A percentile compares a stretch with the other conserved stretches of the same genome.
phyloP scores from a whole-genome alignment of 345 rosid genomes.

The Theobroma cacao region DNA sequence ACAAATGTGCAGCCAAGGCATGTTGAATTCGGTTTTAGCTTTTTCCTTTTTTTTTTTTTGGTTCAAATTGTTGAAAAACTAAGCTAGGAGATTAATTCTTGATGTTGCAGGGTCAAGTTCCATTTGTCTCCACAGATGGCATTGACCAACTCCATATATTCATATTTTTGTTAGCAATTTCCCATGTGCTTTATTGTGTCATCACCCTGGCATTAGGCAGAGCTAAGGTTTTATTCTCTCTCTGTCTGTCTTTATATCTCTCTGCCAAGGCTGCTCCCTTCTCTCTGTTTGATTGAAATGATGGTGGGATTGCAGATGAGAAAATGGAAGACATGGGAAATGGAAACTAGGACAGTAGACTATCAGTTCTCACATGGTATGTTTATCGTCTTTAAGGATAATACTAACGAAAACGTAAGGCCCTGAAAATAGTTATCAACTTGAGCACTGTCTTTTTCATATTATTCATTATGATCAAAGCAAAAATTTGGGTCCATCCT shows the following conservation, averaged over 20 bases:
- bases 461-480: neutral
- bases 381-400: neutral
- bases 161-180: slow-evolving; percentile 76
- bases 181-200: slow-evolving; percentile 72
- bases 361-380: slow-evolving; percentile 77
- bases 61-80: neutral
- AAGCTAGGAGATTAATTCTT: neutral
- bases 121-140: slow-evolving; percentile 77
- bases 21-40: neutral
- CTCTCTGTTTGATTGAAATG: slow-evolving; percentile 31
- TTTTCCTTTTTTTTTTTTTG: neutral
- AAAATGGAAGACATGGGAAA: slow-evolving; percentile 84
- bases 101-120: slow-evolving; percentile 78
- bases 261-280: slow-evolving; percentile 50
- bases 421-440: neutral
- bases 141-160: slow-evolving; percentile 87
- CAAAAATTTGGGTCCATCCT: neutral
- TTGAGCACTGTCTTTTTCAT: neutral
- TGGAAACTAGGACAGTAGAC: slow-evolving; percentile 71
- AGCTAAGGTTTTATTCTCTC: slow-evolving; percentile 58
- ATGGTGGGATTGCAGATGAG: slow-evolving; percentile 53
- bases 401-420: neutral
- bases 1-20: slow-evolving; percentile 42
- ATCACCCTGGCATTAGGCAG: slow-evolving; percentile 65
- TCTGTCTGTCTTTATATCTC: slow-evolving; percentile 58